Evolutionary conservation across 164 flowering plant species (phyloP).

Genomic region (Paratinospora sagittata): DNA sequence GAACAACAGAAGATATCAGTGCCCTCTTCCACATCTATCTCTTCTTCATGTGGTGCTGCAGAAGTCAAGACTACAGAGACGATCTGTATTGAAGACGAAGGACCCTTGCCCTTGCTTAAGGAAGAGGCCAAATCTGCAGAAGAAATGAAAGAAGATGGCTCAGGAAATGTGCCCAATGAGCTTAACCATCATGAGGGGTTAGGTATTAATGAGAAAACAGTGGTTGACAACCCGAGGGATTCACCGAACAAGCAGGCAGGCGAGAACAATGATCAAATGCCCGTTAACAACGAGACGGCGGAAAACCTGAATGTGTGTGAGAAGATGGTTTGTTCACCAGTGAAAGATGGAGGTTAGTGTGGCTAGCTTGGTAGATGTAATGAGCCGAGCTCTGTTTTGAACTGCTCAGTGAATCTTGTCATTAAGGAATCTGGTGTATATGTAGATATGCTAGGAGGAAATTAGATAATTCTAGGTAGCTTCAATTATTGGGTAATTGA

Average conservation of each 20-base stretch:
- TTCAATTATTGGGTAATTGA: background rate
- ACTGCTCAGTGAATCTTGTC: background rate
- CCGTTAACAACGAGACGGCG: background rate
- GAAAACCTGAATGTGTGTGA: constrained; percentile 3
- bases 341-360: background rate
- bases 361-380: background rate
- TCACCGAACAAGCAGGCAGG: constrained; percentile 10
- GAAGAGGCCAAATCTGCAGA: constrained; percentile 11
- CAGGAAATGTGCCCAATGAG: background rate
- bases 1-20: constrained; percentile 9
- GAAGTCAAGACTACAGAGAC: constrained; percentile 14
- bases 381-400: background rate
- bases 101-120: background rate
- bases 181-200: constrained; percentile 10
- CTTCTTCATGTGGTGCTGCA: constrained; percentile 5
- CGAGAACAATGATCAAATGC: constrained; percentile 6
- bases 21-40: background rate
- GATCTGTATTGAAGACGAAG: background rate
- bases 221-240: constrained; percentile 8
- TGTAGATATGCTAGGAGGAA: background rate
- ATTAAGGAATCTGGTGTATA: background rate
- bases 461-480: background rate
- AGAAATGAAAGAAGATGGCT: constrained; percentile 14
- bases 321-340: constrained; percentile 1
- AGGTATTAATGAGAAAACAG: constrained; percentile 2